Evolutionary conservation across 2,329 filamentous ascomycete genomes (phyloP).

Genomic region (Penicillium sp.): DNA sequence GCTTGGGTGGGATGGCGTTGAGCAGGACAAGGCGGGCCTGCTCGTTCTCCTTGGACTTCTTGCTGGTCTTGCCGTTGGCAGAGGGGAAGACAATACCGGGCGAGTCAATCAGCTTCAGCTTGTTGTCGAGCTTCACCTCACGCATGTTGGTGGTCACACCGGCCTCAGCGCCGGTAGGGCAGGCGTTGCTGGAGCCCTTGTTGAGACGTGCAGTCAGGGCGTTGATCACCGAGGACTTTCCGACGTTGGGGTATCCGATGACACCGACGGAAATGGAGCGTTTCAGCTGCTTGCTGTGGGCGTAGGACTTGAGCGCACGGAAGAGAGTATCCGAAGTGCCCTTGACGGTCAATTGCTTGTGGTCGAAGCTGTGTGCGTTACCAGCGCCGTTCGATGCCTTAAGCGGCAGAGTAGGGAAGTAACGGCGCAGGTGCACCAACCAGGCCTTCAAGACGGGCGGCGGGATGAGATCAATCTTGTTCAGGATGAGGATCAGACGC

Average conservation of each 20-base stretch:
- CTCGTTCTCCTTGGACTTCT: slow-evolving; percentile 65
- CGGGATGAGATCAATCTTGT: slow-evolving; percentile 93
- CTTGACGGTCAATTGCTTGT: slow-evolving; percentile 83
- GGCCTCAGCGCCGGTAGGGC: slow-evolving; percentile 85
- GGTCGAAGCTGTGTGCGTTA: slow-evolving; percentile 88
- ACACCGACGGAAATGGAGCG: slow-evolving; percentile 87
- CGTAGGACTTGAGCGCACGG: slow-evolving; percentile 85
- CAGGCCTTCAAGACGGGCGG: slow-evolving; percentile 77
- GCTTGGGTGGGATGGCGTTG: slow-evolving; percentile 88
- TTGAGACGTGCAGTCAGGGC: slow-evolving; percentile 76
- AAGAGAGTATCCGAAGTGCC: slow-evolving; percentile 82
- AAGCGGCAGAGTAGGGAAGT: slow-evolving; percentile 87
- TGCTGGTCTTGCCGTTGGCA: slow-evolving; percentile 45
- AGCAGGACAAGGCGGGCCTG: slow-evolving; percentile 79
- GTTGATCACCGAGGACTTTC: slow-evolving; percentile 96
- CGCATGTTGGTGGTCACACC: slow-evolving; percentile 87
- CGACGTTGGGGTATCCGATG: slow-evolving; percentile 93
- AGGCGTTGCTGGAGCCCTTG: slow-evolving; percentile 63
- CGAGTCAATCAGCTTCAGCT: slow-evolving; percentile 88
- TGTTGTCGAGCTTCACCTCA: slow-evolving; percentile 90
- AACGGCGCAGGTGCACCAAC: slow-evolving; percentile 79
- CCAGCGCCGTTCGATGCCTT: slow-evolving; percentile 78
- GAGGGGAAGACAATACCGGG: slow-evolving; percentile 93
- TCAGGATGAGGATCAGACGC: slow-evolving; percentile 83
- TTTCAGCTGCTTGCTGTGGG: slow-evolving; percentile 79